A percentile compares a stretch with the other conserved stretches of the same genome.
Evolutionary conservation across 331 rosid species (phyloP).

Genomic region (Pyracantha coccinea): DNA sequence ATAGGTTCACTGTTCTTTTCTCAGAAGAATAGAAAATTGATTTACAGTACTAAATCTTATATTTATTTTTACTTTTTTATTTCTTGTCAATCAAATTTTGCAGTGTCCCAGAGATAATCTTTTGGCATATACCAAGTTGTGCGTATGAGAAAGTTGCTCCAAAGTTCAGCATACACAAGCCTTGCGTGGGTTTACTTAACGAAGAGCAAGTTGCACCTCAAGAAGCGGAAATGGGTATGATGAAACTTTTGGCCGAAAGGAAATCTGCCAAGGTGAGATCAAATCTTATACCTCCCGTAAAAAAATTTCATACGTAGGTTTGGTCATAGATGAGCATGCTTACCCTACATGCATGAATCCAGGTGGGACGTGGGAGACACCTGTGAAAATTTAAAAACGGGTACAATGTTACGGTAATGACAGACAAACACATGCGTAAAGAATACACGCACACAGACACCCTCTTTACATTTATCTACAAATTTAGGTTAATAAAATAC

Average conservation of each 20-base stretch:
- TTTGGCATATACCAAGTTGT: slow-evolving; percentile 87
- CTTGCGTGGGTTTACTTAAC: slow-evolving; percentile 81
- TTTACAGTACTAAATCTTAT: background rate
- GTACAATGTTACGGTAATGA: background rate
- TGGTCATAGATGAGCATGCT: background rate
- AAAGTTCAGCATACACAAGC: slow-evolving; percentile 33
- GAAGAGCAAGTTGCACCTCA: slow-evolving; percentile 68
- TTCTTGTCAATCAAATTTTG: slow-evolving; percentile 7
- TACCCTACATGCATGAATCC: background rate
- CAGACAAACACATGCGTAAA: background rate
- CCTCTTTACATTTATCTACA: background rate
- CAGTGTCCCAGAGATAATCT: slow-evolving; percentile 77
- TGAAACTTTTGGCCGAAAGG: slow-evolving; percentile 56
- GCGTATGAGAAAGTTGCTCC: slow-evolving; percentile 67
- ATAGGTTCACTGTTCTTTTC: background rate
- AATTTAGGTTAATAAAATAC: too few relatives aligned
- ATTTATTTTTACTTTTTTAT: background rate
- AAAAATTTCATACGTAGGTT: background rate
- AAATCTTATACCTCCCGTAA: background rate
- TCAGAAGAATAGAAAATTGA: background rate
- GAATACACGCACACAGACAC: background rate
- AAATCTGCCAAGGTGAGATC: slow-evolving; percentile 65
- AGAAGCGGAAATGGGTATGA: slow-evolving; percentile 70
- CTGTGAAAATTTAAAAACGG: background rate
- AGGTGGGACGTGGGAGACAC: too few relatives aligned